A percentile compares a stretch with the other conserved stretches of the same genome.
phyloP scores from a whole-genome alignment of 1,284 basidiomycete genomes.

The Melampsora americana region DNA sequence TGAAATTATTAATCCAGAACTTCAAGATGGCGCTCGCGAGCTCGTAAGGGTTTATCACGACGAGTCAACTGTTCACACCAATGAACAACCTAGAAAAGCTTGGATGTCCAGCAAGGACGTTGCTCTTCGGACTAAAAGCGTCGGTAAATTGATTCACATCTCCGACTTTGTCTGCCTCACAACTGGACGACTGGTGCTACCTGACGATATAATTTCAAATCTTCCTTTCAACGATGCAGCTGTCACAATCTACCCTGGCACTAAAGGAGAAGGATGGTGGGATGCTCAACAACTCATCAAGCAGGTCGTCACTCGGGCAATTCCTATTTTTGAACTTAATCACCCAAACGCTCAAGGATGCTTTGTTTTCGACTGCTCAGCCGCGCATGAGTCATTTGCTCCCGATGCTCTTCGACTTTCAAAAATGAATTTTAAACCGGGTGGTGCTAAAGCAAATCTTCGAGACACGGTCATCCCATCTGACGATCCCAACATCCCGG shows the following conservation, averaged over 20 bases:
- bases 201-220: neutral
- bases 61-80: neutral
- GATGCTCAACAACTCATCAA: neutral
- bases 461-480: neutral
- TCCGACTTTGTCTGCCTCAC: neutral
- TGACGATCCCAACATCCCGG: conserved; percentile 1
- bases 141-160: conserved; percentile 5
- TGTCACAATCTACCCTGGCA: neutral
- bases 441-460: neutral
- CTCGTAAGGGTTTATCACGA: neutral
- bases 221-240: neutral
- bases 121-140: neutral
- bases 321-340: conserved; percentile 1
- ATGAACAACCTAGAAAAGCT: neutral
- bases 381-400: neutral
- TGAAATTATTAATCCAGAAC: neutral
- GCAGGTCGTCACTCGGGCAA: neutral
- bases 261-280: conserved; percentile 1
- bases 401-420: neutral
- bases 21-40: neutral
- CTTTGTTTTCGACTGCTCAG: conserved; percentile 9
- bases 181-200: neutral
- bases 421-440: neutral
- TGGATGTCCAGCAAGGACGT: neutral
- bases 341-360: neutral